Conservation (phyloP, 2,329 filamentous ascomycete species). For the Talaromyces pinophilus region DNA sequence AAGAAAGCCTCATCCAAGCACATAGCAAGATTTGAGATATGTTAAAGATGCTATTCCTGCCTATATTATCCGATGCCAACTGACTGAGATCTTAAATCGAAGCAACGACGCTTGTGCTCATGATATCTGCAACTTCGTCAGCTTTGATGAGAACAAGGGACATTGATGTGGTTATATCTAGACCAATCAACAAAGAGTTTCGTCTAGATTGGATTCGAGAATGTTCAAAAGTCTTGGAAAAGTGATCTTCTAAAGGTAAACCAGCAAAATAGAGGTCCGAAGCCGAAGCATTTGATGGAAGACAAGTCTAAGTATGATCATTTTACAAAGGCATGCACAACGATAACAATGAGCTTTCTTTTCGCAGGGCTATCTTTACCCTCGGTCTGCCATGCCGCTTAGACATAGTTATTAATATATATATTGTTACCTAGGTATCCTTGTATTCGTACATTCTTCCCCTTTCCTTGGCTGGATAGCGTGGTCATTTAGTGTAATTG, state of each 20-base stretch:
- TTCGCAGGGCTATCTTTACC: background rate
- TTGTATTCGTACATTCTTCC: no score
- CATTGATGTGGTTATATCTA: background rate
- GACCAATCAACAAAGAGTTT: background rate
- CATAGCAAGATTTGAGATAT: background rate
- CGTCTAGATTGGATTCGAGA: background rate
- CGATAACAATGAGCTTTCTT: background rate
- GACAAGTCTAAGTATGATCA: background rate
- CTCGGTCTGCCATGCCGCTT: no score
- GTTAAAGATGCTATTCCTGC: slow-evolving; percentile 8
- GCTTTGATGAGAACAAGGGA: background rate
- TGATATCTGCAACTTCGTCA: background rate
- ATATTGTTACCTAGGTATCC: background rate
- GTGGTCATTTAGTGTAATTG: no score
- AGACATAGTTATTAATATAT: background rate
- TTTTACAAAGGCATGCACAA: background rate
- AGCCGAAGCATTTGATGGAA: background rate
- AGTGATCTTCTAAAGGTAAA: background rate
- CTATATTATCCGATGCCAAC: background rate
- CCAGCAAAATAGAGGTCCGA: no score
- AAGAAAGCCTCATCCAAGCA: background rate
- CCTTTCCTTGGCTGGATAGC: no score
- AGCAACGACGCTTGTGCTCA: background rate
- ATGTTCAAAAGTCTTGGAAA: background rate
- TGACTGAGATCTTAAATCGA: background rate